Conservation (phyloP, 352 stramenopile species). For the Phytophthora citricola region DNA sequence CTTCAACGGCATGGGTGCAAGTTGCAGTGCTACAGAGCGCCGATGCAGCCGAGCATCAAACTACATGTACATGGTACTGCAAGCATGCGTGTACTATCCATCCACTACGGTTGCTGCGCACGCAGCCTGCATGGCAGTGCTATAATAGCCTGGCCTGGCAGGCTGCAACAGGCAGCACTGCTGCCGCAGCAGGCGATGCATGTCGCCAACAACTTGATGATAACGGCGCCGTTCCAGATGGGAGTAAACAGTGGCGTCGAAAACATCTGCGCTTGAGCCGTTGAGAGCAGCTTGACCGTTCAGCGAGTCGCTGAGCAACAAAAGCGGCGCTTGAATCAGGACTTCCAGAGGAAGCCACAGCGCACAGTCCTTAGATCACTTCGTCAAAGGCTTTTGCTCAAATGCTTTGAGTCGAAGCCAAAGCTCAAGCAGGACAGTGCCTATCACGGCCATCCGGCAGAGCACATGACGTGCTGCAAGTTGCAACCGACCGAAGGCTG, state of each 20-base stretch:
- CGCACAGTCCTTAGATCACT: too few relatives aligned
- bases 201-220: slow-evolving; percentile 24
- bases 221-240: slow-evolving; percentile 1
- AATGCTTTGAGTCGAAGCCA: too few relatives aligned
- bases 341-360: too few relatives aligned
- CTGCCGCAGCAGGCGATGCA: neutral
- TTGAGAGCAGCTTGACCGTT: slow-evolving; percentile 4
- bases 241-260: slow-evolving; percentile 30
- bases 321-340: too few relatives aligned
- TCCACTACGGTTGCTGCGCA: too few relatives aligned
- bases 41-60: neutral
- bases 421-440: slow-evolving; percentile 2
- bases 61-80: too few relatives aligned
- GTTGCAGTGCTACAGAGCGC: neutral
- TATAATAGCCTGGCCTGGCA: neutral
- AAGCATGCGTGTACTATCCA: too few relatives aligned
- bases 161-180: neutral
- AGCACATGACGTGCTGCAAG: slow-evolving; percentile 6
- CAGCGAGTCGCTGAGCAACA: neutral
- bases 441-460: neutral
- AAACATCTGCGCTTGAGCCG: slow-evolving; percentile 19
- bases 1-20: neutral
- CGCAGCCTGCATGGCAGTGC: too few relatives aligned
- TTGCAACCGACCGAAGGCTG: slow-evolving; percentile 2
- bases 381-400: too few relatives aligned